Evolutionary conservation across 1,284 basidiomycete genomes (phyloP), one percentile per base, ranked within the genome.

Genomic region (Afroboletus lepidellus): DNA sequence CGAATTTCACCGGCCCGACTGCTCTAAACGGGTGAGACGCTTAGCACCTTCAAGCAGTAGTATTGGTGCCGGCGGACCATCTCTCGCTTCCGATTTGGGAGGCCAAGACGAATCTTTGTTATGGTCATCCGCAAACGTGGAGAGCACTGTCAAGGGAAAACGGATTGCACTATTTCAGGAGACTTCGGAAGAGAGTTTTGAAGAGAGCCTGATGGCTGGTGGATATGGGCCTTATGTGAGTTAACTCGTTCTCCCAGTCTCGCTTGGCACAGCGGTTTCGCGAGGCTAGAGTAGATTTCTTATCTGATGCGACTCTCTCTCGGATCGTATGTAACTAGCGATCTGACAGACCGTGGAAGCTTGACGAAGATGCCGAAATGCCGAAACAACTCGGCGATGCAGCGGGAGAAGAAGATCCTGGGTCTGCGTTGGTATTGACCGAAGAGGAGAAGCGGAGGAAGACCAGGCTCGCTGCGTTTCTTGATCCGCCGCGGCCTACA

Each of bases 141-240:
- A 84, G 56, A 87, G 80, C 59, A 86, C 87, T 0, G 66, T 74
- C 46, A 87, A 84, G 68, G 88, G 87, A 1, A 73, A 87, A 47
- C 74, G 86, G 48, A 69, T 90, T 34, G 83, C 81, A 58, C 65
- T 90, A 30, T 89, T 90, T 66, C 87, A 87, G 65, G 84, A 87
- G 69, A 89, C 87, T 0, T 86, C 84, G 8, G 87, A 87, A 49
- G 87, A 89, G 69, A 88, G 85, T 62, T 90, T 90, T 58, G 87
- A 89, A 63, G 85, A 89, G 68, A 85, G 85, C 58, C 67, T 89
- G 36, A 85, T 89, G 78, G 85, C 85, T 24, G 84, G 86, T 23
- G 86, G 87, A 12, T 89, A 89, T 64, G 86, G 83, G 3, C 78
- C 77, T 51, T 87, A 87, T 65, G 86, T 84, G 63, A 68, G 80